Conservation (phyloP, 345 rosid genomes). For the Eucalyptus marginata region DNA sequence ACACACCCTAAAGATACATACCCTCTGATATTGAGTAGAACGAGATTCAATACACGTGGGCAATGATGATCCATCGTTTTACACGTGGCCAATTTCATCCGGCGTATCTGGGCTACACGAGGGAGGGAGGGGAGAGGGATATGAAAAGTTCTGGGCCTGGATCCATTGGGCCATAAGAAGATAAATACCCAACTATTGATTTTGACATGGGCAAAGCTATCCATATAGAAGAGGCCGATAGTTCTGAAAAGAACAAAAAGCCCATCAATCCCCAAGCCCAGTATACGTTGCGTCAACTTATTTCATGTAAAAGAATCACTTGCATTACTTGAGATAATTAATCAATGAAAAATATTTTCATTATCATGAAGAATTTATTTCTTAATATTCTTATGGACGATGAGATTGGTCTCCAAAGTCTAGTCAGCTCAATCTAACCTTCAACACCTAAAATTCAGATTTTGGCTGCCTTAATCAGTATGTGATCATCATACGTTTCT, state of each 20-base stretch:
- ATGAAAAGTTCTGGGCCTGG: neutral
- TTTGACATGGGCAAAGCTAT: neutral
- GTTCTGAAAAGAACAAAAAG: neutral
- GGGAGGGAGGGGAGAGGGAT: neutral
- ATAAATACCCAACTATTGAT: neutral
- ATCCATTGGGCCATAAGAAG: neutral
- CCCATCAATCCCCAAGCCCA: neutral
- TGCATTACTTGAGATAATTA: neutral
- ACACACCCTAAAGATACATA: neutral
- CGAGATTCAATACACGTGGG: neutral
- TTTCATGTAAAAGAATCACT: neutral
- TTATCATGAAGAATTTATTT: neutral
- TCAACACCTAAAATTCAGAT: neutral
- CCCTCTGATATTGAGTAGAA: neutral
- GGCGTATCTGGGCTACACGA: neutral
- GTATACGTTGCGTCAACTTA: neutral
- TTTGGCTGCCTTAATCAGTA: neutral
- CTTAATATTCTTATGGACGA: neutral
- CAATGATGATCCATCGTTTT: neutral
- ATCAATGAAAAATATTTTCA: neutral
- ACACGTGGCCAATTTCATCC: neutral
- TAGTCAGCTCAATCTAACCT: neutral
- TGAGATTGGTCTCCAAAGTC: neutral
- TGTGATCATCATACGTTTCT: neutral
- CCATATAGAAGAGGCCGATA: neutral